Evolutionary conservation across 305 asterid genomes (phyloP).

Genomic region (Fraxinus floribunda): DNA sequence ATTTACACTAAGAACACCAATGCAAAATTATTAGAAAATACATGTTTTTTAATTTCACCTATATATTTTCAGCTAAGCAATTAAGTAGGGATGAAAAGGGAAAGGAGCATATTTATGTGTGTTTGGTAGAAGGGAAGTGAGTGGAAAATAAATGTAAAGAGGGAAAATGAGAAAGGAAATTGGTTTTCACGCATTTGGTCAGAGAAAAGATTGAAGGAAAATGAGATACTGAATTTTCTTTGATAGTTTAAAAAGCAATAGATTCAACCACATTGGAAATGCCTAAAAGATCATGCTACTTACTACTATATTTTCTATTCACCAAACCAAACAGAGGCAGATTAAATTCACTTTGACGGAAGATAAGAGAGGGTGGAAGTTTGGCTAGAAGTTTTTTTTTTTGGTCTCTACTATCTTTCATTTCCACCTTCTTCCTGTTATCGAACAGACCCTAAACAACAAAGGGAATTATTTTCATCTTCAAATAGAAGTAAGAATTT

Average conservation of each 20-base stretch:
- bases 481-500: not conserved
- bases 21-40: slow-evolving; percentile 7
- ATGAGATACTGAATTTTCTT: not conserved
- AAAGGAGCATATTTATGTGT: not conserved
- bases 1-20: not conserved
- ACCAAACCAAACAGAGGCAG: not conserved
- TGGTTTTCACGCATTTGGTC: not conserved
- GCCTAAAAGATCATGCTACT: not conserved
- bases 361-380: not conserved
- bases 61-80: not conserved
- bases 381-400: no score
- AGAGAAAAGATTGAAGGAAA: not conserved
- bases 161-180: not conserved
- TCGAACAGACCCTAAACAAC: not conserved
- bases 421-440: not conserved
- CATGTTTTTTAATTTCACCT: slow-evolving; percentile 5
- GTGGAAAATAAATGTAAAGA: not conserved
- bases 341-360: not conserved
- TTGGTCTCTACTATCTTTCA: not conserved
- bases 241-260: not conserved
- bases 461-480: not conserved
- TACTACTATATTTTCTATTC: not conserved
- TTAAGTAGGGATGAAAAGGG: not conserved
- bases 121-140: not conserved
- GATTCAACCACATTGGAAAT: not conserved